A percentile compares a stretch with the other conserved stretches of the same genome.
Evolutionary conservation across 139 green algal genomes (phyloP).

Genomic region (Picochlorum sp.): DNA sequence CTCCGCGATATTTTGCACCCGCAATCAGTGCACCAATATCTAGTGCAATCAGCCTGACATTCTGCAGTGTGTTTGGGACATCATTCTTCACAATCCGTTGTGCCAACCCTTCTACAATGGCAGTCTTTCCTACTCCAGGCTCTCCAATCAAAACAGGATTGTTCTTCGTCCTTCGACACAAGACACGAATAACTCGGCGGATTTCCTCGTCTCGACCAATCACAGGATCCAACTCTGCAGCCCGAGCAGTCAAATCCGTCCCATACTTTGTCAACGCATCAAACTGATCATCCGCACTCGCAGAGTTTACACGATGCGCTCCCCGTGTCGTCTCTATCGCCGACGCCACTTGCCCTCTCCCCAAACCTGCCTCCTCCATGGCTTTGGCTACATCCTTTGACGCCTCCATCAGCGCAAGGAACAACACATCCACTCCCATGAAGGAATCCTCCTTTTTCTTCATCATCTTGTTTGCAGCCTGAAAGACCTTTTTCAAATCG

Average conservation of each 20-base stretch:
- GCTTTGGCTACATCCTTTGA: slow-evolving; percentile 30
- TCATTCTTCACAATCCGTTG: slow-evolving; percentile 79
- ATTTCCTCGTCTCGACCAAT: slow-evolving; percentile 81
- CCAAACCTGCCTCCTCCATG: slow-evolving; percentile 52
- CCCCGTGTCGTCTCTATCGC: slow-evolving; percentile 61
- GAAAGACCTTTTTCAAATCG: slow-evolving; percentile 42
- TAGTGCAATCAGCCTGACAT: slow-evolving; percentile 63
- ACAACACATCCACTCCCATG: slow-evolving; percentile 65
- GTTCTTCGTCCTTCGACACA: slow-evolving; percentile 95
- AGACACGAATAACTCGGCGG: slow-evolving; percentile 72
- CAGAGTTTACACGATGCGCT: slow-evolving; percentile 33
- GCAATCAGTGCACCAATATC: slow-evolving; percentile 90
- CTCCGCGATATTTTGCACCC: slow-evolving; percentile 80
- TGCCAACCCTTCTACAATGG: slow-evolving; percentile 83
- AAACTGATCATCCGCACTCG: slow-evolving; percentile 66
- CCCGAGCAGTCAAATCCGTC: slow-evolving; percentile 81
- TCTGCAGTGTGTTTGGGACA: slow-evolving; percentile 61
- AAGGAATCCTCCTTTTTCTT: slow-evolving; percentile 64
- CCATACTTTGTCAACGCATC: slow-evolving; percentile 86
- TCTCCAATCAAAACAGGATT: slow-evolving; percentile 95
- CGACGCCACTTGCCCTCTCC: slow-evolving; percentile 42
- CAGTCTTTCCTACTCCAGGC: slow-evolving; percentile 72
- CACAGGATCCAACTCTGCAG: slow-evolving; percentile 86
- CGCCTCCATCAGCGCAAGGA: slow-evolving; percentile 47
- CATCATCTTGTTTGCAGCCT: slow-evolving; percentile 47